Conservation (phyloP, 2,329 filamentous ascomycete species). For the Aspergillus unguis region DNA sequence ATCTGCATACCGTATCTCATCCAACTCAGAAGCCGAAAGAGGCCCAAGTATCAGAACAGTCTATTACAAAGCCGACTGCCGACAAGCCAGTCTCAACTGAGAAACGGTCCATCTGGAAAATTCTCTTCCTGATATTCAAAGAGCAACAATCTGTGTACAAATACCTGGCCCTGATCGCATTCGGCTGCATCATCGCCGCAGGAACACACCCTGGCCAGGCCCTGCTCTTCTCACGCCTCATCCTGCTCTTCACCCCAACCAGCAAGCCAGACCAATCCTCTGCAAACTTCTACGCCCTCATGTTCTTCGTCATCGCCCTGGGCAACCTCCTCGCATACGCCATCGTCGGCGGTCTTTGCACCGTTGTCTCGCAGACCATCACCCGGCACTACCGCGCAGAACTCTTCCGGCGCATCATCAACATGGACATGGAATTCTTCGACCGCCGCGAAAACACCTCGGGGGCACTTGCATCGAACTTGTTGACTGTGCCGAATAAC, state of each 20-base stretch:
- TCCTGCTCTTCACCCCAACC: slow-evolving; percentile 1
- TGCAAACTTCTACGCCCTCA: slow-evolving; percentile 5
- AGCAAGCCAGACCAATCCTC: not conserved
- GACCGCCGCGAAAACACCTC: slow-evolving; percentile 31
- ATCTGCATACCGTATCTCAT: not conserved
- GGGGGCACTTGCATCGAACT: slow-evolving; percentile 25
- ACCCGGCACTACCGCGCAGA: slow-evolving; percentile 20
- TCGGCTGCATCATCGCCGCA: slow-evolving; percentile 9
- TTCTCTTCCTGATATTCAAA: slow-evolving; percentile 1
- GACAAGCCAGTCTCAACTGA: not conserved
- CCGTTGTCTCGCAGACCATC: slow-evolving; percentile 20
- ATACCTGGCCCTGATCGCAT: not conserved
- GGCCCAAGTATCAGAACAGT: not conserved
- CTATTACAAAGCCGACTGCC: too few relatives aligned
- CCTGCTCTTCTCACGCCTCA: not conserved
- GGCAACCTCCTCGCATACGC: slow-evolving; percentile 39
- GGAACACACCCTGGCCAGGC: slow-evolving; percentile 34
- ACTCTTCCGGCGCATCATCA: slow-evolving; percentile 24
- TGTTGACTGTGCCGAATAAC: slow-evolving; percentile 36
- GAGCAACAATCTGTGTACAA: slow-evolving; percentile 1
- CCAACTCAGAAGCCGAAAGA: not conserved
- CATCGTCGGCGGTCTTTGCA: slow-evolving; percentile 32
- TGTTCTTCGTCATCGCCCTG: slow-evolving; percentile 6
- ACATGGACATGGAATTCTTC: slow-evolving; percentile 33
- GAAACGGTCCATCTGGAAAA: slow-evolving; percentile 2